A percentile compares a stretch with the other conserved stretches of the same genome.
Evolutionary conservation across 768 basidiomycete genomes (phyloP).

Genomic region (Amanita polypyramis): DNA sequence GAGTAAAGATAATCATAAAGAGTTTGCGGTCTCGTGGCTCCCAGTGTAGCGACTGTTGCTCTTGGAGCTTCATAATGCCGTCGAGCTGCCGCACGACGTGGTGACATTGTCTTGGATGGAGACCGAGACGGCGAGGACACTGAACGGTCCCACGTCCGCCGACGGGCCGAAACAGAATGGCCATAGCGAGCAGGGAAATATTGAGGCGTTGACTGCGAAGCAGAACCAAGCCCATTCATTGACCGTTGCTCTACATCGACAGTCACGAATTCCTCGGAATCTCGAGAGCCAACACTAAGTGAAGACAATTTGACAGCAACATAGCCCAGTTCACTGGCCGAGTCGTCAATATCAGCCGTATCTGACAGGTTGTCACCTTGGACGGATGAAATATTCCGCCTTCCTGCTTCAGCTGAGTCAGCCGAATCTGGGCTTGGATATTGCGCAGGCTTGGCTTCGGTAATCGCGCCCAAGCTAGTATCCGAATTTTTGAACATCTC

Average conservation of each 20-base stretch:
- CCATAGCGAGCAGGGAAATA: slow-evolving; percentile 21
- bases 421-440: neutral
- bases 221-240: neutral
- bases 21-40: slow-evolving; percentile 10
- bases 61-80: slow-evolving; percentile 6
- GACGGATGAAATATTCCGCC: neutral
- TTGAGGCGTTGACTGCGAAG: neutral
- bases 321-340: slow-evolving; percentile 18
- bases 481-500: slow-evolving; percentile 12
- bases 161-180: slow-evolving; percentile 21
- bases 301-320: slow-evolving; percentile 23
- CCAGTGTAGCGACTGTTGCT: slow-evolving; percentile 2
- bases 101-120: slow-evolving; percentile 26
- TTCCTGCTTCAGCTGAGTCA: neutral
- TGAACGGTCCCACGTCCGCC: slow-evolving; percentile 25
- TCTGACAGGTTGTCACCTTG: neutral
- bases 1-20: slow-evolving; percentile 38
- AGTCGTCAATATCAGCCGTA: slow-evolving; percentile 13
- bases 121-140: slow-evolving; percentile 47
- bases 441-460: neutral
- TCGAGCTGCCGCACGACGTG: slow-evolving; percentile 16
- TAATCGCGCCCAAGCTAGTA: neutral
- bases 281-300: slow-evolving; percentile 10
- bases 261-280: slow-evolving; percentile 2
- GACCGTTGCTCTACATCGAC: neutral